Base-by-base conservation (phyloP, 257 asterid species). In the Salvia hispanica region DNA sequence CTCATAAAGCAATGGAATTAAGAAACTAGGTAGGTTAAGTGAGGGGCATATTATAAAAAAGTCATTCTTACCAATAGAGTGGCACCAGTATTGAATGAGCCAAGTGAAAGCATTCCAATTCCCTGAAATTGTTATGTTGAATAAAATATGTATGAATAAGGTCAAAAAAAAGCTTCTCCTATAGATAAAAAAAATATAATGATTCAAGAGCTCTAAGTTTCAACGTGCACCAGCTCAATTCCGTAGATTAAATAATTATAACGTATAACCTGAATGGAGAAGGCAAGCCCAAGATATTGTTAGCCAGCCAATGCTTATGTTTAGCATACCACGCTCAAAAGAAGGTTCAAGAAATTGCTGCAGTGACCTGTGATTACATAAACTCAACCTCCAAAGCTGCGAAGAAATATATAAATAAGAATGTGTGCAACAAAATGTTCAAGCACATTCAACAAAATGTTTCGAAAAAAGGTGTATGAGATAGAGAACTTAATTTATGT, bases 241-340 rank as follows among this genome's bases (percentile, higher is more conserved):
- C 43, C 21, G 18, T 53, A 62, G 47, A 61, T n/a, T 13, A 21
- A 55, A 47, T 25, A 1, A 44, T 46, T n/a, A n/a, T n/a, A n/a
- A n/a, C n/a, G n/a, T 33, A 46, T 54, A 61, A 93, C 97, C 96
- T 92, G 98, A 82, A 94, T 85, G 91, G 90, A 85, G 82, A 94
- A 94, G 34, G 97, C 92, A 53, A 91, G 97, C 62, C 99, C 88
- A 94, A 79, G 46, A 86, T 81, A 51, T 94, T 94, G 84, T 91
- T 94, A 69, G 99, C 96, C 37, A 91, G 90, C 99, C 99, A 94
- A 74, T 94, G 99, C 90, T 94, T 94, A 85, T 87, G 75, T 47
- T 81, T 80, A 66, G 97, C 99, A 82, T 94, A 91, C 97, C 99
- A 94, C 9, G 81, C 96, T 58, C 97, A 94, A 72, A 94, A 94